These are phyloP conservation scores for Pyrenopolyporus hunteri DNA, from an alignment of 495 filamentous ascomycete species.

Conservation along the genomic window DNA sequence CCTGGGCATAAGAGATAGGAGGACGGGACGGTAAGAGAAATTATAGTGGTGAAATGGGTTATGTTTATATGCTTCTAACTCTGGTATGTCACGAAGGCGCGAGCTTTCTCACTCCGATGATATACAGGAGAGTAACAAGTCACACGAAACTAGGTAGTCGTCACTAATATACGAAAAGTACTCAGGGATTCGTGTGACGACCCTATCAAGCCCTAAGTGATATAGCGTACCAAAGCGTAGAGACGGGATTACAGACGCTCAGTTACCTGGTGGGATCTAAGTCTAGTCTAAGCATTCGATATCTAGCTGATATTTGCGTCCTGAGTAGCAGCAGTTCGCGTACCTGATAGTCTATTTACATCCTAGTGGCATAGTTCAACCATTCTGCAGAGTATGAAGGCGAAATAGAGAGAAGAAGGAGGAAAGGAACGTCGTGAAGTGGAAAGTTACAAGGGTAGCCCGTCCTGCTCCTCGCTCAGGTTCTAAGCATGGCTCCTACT, in stretches of 20 bases:
- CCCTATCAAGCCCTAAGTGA: too few species aligned
- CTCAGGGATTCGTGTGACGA: too few species aligned
- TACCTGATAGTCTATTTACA: conserved; percentile 35
- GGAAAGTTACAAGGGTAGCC: conserved; percentile 29
- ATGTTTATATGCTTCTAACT: too few species aligned
- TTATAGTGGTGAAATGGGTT: too few species aligned
- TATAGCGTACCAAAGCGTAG: background rate
- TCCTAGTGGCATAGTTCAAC: conserved; percentile 14
- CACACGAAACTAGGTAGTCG: too few species aligned
- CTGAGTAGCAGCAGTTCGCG: conserved; percentile 37
- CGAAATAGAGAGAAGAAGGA: conserved; percentile 5
- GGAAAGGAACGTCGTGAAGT: conserved; percentile 29
- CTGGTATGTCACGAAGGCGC: too few species aligned
- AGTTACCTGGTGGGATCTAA: conserved; percentile 31
- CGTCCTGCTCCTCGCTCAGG: conserved; percentile 18
- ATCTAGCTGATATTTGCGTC: conserved; percentile 35
- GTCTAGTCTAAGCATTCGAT: conserved; percentile 38
- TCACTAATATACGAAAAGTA: too few species aligned
- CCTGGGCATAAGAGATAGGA: too few species aligned
- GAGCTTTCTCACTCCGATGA: too few species aligned
- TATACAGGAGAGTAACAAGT: too few species aligned
- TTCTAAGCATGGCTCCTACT: conserved; percentile 18
- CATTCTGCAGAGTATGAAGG: conserved; percentile 20
- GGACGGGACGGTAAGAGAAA: too few species aligned
- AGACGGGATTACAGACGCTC: conserved; percentile 2